phyloP scores from a whole-genome alignment of 768 basidiomycete genomes.

The Lanmaoa rubissima region DNA sequence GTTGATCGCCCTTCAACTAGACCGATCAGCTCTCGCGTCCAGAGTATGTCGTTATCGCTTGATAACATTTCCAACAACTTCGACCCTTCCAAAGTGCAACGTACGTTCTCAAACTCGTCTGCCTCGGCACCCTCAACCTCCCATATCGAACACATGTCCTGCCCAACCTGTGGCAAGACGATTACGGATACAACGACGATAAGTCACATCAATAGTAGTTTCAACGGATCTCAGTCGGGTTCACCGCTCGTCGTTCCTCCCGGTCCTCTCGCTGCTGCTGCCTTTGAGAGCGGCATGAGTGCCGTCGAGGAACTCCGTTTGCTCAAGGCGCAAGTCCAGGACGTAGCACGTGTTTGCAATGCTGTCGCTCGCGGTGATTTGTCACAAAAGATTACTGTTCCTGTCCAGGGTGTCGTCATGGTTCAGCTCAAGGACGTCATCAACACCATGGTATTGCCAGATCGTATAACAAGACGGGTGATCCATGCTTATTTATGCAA shows the following conservation, averaged over 20 bases:
- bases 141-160: conserved; percentile 40
- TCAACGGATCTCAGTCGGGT: conserved; percentile 29
- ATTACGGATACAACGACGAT: conserved; percentile 46
- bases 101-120: conserved; percentile 33
- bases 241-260: conserved; percentile 49
- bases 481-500: conserved; percentile 12
- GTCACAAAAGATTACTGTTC: conserved; percentile 76
- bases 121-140: conserved; percentile 47
- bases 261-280: conserved; percentile 55
- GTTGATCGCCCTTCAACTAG: conserved; percentile 22
- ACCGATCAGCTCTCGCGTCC: conserved; percentile 30
- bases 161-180: conserved; percentile 55
- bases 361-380: conserved; percentile 76
- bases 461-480: background rate
- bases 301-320: conserved; percentile 76
- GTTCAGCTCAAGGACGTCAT: conserved; percentile 78
- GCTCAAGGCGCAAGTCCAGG: conserved; percentile 81
- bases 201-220: conserved; percentile 24
- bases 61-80: conserved; percentile 44
- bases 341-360: conserved; percentile 78
- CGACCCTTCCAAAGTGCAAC: conserved; percentile 35
- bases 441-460: conserved; percentile 54
- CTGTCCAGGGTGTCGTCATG: conserved; percentile 77
- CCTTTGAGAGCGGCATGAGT: conserved; percentile 59
- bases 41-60: conserved; percentile 51